Conservation (phyloP, 179 eudicot species). For the Silene vulgaris region DNA sequence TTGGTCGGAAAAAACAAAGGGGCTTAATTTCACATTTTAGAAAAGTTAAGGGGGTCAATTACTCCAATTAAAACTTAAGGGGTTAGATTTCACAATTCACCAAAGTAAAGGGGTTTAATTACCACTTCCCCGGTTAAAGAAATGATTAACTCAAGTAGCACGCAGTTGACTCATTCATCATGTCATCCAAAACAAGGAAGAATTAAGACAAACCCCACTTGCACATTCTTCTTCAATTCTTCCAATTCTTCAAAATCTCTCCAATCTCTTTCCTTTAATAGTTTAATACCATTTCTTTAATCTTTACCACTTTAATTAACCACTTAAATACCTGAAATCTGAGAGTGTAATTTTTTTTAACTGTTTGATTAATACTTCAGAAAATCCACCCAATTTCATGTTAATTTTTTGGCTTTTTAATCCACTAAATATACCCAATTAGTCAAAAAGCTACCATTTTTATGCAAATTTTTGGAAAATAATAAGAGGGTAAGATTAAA, state of each 20-base stretch:
- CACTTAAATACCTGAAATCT: not conserved
- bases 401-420: not conserved
- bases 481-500: slow-evolving; percentile 6
- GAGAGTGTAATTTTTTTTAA: not conserved
- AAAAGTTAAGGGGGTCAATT: too few relatives aligned
- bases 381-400: not conserved
- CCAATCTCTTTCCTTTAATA: not conserved
- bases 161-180: slow-evolving; percentile 24
- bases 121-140: not conserved
- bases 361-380: not conserved
- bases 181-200: slow-evolving; percentile 1
- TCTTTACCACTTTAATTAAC: not conserved
- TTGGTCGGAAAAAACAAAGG: too few relatives aligned
- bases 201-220: slow-evolving; percentile 9
- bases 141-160: slow-evolving; percentile 21
- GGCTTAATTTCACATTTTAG: too few relatives aligned
- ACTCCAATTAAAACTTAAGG: too few relatives aligned
- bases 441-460: slow-evolving; percentile 16
- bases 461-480: slow-evolving; percentile 1
- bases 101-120: too few relatives aligned
- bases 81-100: too few relatives aligned
- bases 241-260: not conserved
- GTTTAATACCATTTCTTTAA: not conserved
- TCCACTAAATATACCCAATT: not conserved
- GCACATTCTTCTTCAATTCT: not conserved